phyloP scores from a whole-genome alignment of 805 yeast species.

The Blastobotrys robertii region DNA sequence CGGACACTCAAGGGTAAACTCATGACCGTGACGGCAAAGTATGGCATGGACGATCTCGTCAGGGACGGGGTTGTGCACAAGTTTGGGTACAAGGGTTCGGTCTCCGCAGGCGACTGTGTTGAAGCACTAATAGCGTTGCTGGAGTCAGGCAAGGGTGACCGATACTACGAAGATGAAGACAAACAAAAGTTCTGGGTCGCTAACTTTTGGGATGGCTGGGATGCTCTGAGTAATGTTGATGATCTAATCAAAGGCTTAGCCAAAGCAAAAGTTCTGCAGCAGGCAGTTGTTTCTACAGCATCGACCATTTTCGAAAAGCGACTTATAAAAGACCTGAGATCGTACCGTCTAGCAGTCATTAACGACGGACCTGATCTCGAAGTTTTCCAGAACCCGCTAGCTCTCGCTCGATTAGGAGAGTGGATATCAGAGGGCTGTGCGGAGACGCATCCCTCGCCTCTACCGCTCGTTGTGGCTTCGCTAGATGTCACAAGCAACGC shows the following conservation, averaged over 20 bases:
- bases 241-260: constrained; percentile 60
- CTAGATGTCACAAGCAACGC: constrained; percentile 64
- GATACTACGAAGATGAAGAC: constrained; percentile 10
- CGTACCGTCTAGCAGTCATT: constrained; percentile 77
- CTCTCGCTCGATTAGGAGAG: constrained; percentile 70
- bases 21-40: constrained; percentile 56
- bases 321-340: constrained; percentile 64
- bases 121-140: constrained; percentile 79
- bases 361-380: constrained; percentile 80
- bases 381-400: constrained; percentile 76
- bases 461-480: constrained; percentile 82
- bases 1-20: constrained; percentile 61
- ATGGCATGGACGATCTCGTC: constrained; percentile 73
- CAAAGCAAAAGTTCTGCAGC: constrained; percentile 76
- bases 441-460: constrained; percentile 53
- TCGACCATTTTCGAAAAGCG: constrained; percentile 81
- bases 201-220: constrained; percentile 66
- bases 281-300: constrained; percentile 77
- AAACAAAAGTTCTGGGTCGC: constrained; percentile 62
- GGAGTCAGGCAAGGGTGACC: constrained; percentile 18
- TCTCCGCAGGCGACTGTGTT: constrained; percentile 88
- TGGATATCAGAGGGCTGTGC: constrained; percentile 90
- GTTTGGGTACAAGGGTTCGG: constrained; percentile 77
- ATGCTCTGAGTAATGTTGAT: constrained; percentile 44
- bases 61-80: constrained; percentile 81